Percentiles rank a stretch among this genome's conserved stretches.
Conservation (phyloP, 2,329 filamentous ascomycete genomes). For the Elsinoe batatas region DNA sequence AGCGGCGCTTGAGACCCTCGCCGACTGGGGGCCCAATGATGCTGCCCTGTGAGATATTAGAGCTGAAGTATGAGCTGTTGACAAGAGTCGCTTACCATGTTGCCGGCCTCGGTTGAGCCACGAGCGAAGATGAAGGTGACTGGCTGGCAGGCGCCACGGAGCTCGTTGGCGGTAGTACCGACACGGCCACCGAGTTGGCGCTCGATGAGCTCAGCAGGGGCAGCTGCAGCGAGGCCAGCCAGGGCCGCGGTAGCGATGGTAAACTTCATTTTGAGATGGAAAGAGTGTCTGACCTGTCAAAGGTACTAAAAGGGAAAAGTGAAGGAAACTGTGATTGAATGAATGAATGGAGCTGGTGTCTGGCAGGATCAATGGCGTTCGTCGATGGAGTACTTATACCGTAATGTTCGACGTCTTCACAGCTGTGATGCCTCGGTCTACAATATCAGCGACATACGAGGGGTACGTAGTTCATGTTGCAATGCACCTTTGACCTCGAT, state of each 20-base stretch:
- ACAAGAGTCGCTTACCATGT: constrained; percentile 27
- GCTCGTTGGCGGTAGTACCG: constrained; percentile 16
- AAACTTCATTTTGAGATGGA: constrained; percentile 11
- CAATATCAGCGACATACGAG: neutral
- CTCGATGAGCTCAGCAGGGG: constrained; percentile 1
- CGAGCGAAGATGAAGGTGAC: constrained; percentile 14
- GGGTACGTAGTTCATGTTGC: neutral
- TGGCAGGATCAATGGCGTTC: neutral
- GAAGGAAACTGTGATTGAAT: neutral
- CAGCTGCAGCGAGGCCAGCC: constrained; percentile 8
- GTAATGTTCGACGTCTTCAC: neutral
- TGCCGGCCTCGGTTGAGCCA: constrained; percentile 40
- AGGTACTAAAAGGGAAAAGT: neutral
- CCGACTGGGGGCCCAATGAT: constrained; percentile 1
- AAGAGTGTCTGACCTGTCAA: constrained; percentile 8
- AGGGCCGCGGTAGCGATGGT: constrained; percentile 7
- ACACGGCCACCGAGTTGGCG: constrained; percentile 1
- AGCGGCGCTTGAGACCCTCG: constrained; percentile 1
- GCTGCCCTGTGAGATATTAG: neutral
- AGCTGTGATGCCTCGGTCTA: neutral
- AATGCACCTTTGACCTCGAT: neutral
- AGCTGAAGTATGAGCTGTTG: neutral
- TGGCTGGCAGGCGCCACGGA: constrained; percentile 24
- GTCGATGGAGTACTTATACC: neutral
- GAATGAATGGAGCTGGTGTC: constrained; percentile 2